These are phyloP conservation scores for Sugiyamaella castrensis DNA, from an alignment of 1,139 yeast genomes.

Conservation along the genomic window DNA sequence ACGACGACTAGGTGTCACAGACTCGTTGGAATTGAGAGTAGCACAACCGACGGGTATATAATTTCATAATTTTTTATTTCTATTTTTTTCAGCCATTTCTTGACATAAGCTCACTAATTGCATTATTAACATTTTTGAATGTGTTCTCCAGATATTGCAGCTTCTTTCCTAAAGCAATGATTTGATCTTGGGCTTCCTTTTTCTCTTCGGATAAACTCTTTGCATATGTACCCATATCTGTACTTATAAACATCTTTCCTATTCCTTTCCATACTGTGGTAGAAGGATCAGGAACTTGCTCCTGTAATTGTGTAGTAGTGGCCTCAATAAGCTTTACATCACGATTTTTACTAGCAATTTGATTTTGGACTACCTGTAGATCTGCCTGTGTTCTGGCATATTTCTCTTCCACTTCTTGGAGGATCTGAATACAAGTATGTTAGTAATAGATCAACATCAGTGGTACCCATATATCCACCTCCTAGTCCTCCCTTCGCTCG, in stretches of 20 bases:
- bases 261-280: slow-evolving; percentile 77
- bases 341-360: slow-evolving; percentile 54
- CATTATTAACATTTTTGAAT: slow-evolving; percentile 66
- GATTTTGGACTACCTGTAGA: slow-evolving; percentile 58
- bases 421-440: slow-evolving; percentile 12
- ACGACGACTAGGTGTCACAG: too few relatives aligned
- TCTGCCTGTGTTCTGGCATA: slow-evolving; percentile 45
- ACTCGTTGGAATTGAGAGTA: too few relatives aligned
- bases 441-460: not conserved
- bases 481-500: too few relatives aligned
- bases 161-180: slow-evolving; percentile 63
- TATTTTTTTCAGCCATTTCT: not conserved
- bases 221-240: slow-evolving; percentile 48
- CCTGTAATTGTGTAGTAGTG: slow-evolving; percentile 54
- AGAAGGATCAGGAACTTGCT: slow-evolving; percentile 38
- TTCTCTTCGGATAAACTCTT: slow-evolving; percentile 51
- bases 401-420: slow-evolving; percentile 26
- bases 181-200: slow-evolving; percentile 53
- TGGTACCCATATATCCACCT: too few relatives aligned
- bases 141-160: slow-evolving; percentile 72
- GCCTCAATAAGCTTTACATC: slow-evolving; percentile 56
- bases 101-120: slow-evolving; percentile 47
- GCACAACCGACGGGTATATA: too few relatives aligned
- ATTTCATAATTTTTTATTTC: too few relatives aligned
- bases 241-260: slow-evolving; percentile 57